Evolutionary conservation across 2,329 filamentous ascomycete species (phyloP).

Genomic region (Pyrenochaeta sp.): DNA sequence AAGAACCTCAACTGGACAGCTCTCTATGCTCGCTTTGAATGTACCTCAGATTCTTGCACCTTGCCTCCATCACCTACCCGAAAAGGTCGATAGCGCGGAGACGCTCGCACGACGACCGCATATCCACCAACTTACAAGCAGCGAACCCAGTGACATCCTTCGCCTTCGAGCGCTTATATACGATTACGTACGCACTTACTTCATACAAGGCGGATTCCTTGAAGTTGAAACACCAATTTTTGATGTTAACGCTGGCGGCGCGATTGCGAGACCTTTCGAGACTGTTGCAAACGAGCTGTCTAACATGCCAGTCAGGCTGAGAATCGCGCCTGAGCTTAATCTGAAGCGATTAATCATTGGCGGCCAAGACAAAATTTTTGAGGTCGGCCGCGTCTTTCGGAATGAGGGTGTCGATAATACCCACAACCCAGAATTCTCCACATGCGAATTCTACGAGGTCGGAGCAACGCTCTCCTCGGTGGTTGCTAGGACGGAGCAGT

Average conservation of each 20-base stretch:
- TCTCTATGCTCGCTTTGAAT: slow-evolving; percentile 73
- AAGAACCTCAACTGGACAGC: slow-evolving; percentile 75
- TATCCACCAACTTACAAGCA: slow-evolving; percentile 84
- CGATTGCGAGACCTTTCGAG: slow-evolving; percentile 84
- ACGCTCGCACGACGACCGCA: slow-evolving; percentile 80
- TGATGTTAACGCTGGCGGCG: slow-evolving; percentile 83
- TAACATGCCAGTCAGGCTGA: slow-evolving; percentile 74
- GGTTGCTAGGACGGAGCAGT: slow-evolving; percentile 76
- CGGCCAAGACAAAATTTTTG: slow-evolving; percentile 87
- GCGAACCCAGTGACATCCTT: slow-evolving; percentile 71
- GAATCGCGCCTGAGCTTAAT: slow-evolving; percentile 95
- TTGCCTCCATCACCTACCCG: slow-evolving; percentile 80
- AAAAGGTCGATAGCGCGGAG: slow-evolving; percentile 73
- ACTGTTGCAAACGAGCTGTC: slow-evolving; percentile 81
- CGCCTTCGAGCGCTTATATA: slow-evolving; percentile 78
- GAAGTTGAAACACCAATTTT: slow-evolving; percentile 94
- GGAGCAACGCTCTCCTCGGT: slow-evolving; percentile 80
- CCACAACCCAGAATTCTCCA: slow-evolving; percentile 97
- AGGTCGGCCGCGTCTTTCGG: slow-evolving; percentile 90
- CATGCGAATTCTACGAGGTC: slow-evolving; percentile 94
- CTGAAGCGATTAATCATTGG: slow-evolving; percentile 91
- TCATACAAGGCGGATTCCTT: slow-evolving; percentile 76
- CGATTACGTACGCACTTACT: slow-evolving; percentile 75
- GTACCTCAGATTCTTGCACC: slow-evolving; percentile 79
- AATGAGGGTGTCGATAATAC: slow-evolving; percentile 80